Percentiles rank a stretch among this genome's conserved stretches.
These are phyloP conservation scores for Myrica gale DNA, from an alignment of 306 rosid species.

Conservation along the genomic window DNA sequence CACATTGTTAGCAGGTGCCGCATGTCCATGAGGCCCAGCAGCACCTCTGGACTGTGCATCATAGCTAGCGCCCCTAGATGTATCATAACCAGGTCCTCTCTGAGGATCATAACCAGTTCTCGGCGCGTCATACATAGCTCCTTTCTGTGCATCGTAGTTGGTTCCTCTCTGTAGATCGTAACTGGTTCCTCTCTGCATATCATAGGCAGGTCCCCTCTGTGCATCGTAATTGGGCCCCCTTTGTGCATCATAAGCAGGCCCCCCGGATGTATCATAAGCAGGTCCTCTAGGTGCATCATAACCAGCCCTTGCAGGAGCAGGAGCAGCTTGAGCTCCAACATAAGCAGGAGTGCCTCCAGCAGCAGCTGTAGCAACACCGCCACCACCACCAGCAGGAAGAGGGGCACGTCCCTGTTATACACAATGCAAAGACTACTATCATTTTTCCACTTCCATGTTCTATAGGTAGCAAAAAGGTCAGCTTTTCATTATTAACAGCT, in stretches of 20 bases:
- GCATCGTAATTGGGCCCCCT: constrained; percentile 57
- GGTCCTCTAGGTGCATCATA: constrained; percentile 49
- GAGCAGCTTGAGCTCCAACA: constrained; percentile 56
- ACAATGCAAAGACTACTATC: constrained; percentile 13
- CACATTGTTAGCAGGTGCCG: constrained; percentile 38
- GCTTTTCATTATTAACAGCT: background rate
- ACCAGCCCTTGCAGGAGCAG: constrained; percentile 43
- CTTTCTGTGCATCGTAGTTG: constrained; percentile 44
- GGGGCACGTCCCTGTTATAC: constrained; percentile 61
- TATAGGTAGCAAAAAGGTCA: background rate
- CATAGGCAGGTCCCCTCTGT: constrained; percentile 48
- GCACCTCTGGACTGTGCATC: constrained; percentile 67
- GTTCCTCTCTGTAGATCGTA: constrained; percentile 55
- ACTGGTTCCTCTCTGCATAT: constrained; percentile 52
- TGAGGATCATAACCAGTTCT: constrained; percentile 54
- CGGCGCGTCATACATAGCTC: constrained; percentile 42
- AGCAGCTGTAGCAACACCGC: constrained; percentile 20
- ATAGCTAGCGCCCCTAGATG: constrained; percentile 51
- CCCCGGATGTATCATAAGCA: constrained; percentile 30
- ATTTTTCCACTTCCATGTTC: constrained; percentile 8
- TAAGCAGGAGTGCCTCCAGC: constrained; percentile 35
- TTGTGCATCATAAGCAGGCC: constrained; percentile 21
- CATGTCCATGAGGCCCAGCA: constrained; percentile 58
- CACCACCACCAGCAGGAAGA: constrained; percentile 33
- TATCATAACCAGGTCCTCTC: constrained; percentile 51